These are phyloP conservation scores for Sanghuangporus weigelae DNA, from an alignment of 1,284 basidiomycete species.

Conservation along the genomic window DNA sequence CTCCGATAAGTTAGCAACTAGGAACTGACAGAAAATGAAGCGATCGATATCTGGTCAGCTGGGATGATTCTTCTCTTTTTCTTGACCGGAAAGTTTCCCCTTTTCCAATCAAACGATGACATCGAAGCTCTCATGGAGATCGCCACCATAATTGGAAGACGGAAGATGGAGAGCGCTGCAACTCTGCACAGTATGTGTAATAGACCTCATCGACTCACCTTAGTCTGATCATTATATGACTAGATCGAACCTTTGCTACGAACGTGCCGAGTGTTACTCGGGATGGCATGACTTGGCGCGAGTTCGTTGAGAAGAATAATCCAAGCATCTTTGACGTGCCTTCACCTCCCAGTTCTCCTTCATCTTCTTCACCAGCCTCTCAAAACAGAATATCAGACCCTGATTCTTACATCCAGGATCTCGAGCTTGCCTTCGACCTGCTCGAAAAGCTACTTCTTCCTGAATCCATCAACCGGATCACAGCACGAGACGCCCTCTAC, in stretches of 20 bases:
- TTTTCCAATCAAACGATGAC: constrained; percentile 95
- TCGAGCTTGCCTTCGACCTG: constrained; percentile 71
- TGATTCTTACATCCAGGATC: constrained; percentile 45
- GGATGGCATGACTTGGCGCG: constrained; percentile 63
- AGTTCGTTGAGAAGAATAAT: constrained; percentile 75
- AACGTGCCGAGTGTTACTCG: constrained; percentile 75
- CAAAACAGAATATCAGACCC: constrained; percentile 39
- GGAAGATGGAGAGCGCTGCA: constrained; percentile 82
- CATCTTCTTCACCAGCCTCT: constrained; percentile 24
- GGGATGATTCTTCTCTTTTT: constrained; percentile 93
- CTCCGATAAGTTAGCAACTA: constrained; percentile 3
- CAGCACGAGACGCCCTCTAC: constrained; percentile 68
- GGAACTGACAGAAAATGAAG: constrained; percentile 34
- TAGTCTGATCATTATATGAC: not conserved
- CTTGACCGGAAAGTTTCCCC: constrained; percentile 87
- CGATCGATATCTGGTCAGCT: constrained; percentile 95
- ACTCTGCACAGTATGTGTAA: constrained; percentile 78
- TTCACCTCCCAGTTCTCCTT: constrained; percentile 21
- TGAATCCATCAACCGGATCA: constrained; percentile 71
- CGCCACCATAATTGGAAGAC: constrained; percentile 80
- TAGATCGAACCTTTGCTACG: constrained; percentile 82
- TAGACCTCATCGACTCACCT: constrained; percentile 10
- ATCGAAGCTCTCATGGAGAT: constrained; percentile 96
- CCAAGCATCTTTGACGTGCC: constrained; percentile 62
- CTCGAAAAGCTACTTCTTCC: constrained; percentile 68